phyloP scores from a whole-genome alignment of 164 flowering plant genomes.

The Liquidambar formosana region DNA sequence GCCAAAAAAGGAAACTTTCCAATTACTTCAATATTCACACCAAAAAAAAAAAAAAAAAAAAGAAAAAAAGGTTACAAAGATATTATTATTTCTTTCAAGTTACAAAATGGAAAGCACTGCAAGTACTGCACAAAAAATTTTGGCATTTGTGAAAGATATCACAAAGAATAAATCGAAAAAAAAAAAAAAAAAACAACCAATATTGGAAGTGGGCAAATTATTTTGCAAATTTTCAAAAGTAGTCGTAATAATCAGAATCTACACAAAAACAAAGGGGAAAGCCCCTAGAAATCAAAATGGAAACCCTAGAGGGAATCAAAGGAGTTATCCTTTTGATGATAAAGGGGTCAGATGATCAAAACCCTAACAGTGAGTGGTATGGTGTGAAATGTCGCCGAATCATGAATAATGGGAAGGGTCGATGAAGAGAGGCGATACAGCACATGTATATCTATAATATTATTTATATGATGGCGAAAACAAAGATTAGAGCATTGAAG shows the following conservation, averaged over 20 bases:
- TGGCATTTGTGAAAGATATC: not conserved
- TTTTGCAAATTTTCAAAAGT: not conserved
- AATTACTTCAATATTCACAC: not conserved
- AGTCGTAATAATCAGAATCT: not conserved
- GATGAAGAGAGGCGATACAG: too few species aligned
- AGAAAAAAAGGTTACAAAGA: not conserved
- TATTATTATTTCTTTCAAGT: not conserved
- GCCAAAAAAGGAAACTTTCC: not conserved
- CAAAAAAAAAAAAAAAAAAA: not conserved
- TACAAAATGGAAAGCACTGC: not conserved
- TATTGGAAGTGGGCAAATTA: not conserved
- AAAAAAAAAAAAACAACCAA: not conserved
- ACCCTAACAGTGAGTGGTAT: too few species aligned
- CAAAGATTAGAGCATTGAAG: too few species aligned
- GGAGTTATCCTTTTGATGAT: not conserved
- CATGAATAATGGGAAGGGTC: not conserved
- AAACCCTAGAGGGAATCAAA: not conserved
- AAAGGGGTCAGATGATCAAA: not conserved
- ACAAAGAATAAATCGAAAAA: not conserved
- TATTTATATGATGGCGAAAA: too few species aligned
- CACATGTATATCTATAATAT: too few species aligned
- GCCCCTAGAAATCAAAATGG: not conserved
- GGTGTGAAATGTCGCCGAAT: constrained; percentile 15
- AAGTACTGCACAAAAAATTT: not conserved
- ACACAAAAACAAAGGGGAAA: not conserved